These are phyloP conservation scores for Leccinum glutinopallens DNA, from an alignment of 1,284 basidiomycete species.

Conservation along the genomic window DNA sequence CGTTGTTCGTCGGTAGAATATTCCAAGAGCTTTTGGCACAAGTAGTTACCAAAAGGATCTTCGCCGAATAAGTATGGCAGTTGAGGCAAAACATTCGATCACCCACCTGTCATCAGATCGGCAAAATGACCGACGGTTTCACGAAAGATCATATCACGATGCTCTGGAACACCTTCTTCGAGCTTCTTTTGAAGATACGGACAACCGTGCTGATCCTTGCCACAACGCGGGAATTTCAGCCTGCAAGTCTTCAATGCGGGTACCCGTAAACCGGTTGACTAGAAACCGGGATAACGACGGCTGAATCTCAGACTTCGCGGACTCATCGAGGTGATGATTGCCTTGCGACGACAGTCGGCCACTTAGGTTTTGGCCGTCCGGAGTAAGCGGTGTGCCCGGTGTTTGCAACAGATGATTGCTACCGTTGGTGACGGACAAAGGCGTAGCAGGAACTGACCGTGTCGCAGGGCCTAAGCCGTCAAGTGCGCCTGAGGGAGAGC, in stretches of 20 bases:
- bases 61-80: conserved; percentile 13
- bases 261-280: conserved; percentile 96
- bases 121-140: conserved; percentile 99
- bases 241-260: conserved; percentile 92
- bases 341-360: conserved; percentile 61
- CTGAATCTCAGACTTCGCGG: conserved; percentile 58
- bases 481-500: conserved; percentile 64
- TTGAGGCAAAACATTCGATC: conserved; percentile 22
- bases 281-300: conserved; percentile 43
- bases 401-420: conserved; percentile 58
- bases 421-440: conserved; percentile 55
- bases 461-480: conserved; percentile 63
- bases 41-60: conserved; percentile 99
- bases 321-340: conserved; percentile 50
- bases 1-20: conserved; percentile 98
- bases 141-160: conserved; percentile 98
- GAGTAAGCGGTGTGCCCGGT: conserved; percentile 67
- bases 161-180: conserved; percentile 92
- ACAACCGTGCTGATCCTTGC: conserved; percentile 99
- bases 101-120: conserved; percentile 92
- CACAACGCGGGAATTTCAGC: conserved; percentile 90
- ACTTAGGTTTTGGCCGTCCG: conserved; percentile 59
- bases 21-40: conserved; percentile 98
- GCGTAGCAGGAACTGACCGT: conserved; percentile 77
- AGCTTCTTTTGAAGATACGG: conserved; percentile 99